phyloP scores from a whole-genome alignment of 345 rosid species.

The Passiflora organensis region DNA sequence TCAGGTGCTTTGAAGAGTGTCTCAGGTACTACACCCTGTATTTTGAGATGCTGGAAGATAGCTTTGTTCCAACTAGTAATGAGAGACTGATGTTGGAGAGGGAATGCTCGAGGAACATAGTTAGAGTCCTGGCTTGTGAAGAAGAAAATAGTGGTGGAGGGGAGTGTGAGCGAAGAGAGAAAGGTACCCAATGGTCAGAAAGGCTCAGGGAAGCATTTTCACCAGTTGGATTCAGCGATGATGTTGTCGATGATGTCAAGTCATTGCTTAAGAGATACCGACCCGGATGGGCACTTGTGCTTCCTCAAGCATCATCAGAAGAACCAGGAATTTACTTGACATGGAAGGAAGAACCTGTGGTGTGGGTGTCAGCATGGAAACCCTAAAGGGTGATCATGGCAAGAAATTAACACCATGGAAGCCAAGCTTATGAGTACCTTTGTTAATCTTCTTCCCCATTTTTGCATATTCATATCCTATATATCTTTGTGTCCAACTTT shows the following conservation, averaged over 20 bases:
- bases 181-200: constrained; percentile 55
- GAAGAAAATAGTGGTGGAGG: constrained; percentile 9
- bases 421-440: background rate
- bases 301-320: constrained; percentile 26
- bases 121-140: constrained; percentile 66
- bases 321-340: constrained; percentile 46
- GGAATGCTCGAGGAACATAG: constrained; percentile 60
- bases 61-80: constrained; percentile 56
- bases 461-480: constrained; percentile 22
- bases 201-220: constrained; percentile 37
- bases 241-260: constrained; percentile 64
- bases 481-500: constrained; percentile 10
- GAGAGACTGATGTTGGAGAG: constrained; percentile 66
- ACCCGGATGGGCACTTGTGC: constrained; percentile 48
- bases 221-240: constrained; percentile 47
- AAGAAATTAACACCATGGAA: too few species aligned
- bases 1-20: constrained; percentile 67
- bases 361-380: constrained; percentile 82
- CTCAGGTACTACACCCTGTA: constrained; percentile 53
- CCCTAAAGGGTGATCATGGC: constrained; percentile 32
- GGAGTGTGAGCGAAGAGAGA: constrained; percentile 55
- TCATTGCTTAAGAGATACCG: constrained; percentile 65
- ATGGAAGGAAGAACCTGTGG: constrained; percentile 70
- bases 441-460: constrained; percentile 9
- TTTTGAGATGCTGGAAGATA: constrained; percentile 70